Base-by-base conservation (phyloP, 805 yeast genomes). In the Huiozyma naganishii region DNA sequence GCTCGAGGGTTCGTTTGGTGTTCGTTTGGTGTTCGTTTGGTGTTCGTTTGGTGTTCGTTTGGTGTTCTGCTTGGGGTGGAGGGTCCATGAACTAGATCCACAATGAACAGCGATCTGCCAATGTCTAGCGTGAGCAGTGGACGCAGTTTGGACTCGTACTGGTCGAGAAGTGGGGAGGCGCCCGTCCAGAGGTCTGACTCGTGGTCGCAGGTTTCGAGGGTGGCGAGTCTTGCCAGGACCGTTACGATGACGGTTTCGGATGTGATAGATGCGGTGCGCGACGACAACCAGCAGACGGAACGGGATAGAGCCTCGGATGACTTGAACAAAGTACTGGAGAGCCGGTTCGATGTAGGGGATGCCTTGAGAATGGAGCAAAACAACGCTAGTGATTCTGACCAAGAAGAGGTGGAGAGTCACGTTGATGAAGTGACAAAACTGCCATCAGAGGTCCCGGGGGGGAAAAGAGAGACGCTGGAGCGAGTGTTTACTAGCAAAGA, bases 401-500 rank as follows among this genome's bases (percentile, higher is more conserved):
- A 11, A 11, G 35, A 36, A 12, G 34, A 27, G 8, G 41, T 40
- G 3, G 41, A 41, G 11, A 23, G 8, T 12, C 35, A 32, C 6
- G 43, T 27, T 5, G 41, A 2, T 6, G 37, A 12, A 41, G 36
- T 9, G 10, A 3, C 23, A 9, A 29, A 41, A 17, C 27, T 35
- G 12, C 41, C 37, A 30, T 36, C 41, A 6, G 37, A 39, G 1
- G 33, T 30, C 33, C n/a, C 33, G 2, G 9, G 5, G 9, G 33
- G 11, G n/a, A 30, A 30, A 11, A 30, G n/a, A 11, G 49, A 45
- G 29, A 50, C 54, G 3, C 37, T 58, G 11, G 48, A 54, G 34
- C 62, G 54, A 45, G 67, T 66, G 6, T 66, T 58, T 45, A 66
- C 70, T 7, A 65, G 65, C 42, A 52, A 48, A 34, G 46, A 62